Evolutionary conservation across 1,284 basidiomycete species (phyloP).

Genomic region (Thecaphora thlaspeos): DNA sequence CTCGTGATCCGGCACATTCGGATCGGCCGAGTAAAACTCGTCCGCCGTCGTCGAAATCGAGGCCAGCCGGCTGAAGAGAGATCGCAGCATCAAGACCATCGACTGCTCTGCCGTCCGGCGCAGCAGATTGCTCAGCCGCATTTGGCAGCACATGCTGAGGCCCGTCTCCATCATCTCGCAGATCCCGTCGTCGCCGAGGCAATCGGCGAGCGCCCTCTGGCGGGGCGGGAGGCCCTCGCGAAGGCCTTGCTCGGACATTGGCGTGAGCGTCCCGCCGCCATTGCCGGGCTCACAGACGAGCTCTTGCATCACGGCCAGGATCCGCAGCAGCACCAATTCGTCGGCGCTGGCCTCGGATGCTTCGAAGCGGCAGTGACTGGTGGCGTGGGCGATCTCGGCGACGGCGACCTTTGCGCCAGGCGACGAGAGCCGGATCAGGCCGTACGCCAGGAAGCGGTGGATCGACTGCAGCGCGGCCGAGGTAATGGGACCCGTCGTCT

Average conservation of each 20-base stretch:
- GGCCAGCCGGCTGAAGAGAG: conserved; percentile 75
- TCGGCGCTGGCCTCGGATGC: conserved; percentile 80
- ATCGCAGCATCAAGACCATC: conserved; percentile 82
- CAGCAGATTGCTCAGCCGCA: conserved; percentile 84
- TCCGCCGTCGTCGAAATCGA: conserved; percentile 59
- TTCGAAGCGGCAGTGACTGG: conserved; percentile 96
- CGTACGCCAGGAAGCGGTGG: conserved; percentile 79
- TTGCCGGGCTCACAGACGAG: conserved; percentile 65
- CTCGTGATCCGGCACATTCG: conserved; percentile 34
- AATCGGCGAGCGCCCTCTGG: conserved; percentile 35
- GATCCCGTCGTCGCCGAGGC: conserved; percentile 77
- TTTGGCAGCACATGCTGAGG: conserved; percentile 93
- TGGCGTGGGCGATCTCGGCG: conserved; percentile 79
- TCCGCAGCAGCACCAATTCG: conserved; percentile 88
- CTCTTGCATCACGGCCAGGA: conserved; percentile 85
- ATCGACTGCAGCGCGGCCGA: conserved; percentile 81
- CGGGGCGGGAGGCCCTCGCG: conserved; percentile 1
- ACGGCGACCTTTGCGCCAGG: conserved; percentile 63
- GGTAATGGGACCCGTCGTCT: conserved; percentile 91
- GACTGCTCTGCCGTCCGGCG: conserved; percentile 90
- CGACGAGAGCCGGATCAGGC: conserved; percentile 66
- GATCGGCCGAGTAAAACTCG: conserved; percentile 38
- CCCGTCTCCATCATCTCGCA: conserved; percentile 99
- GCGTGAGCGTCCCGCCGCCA: neutral
- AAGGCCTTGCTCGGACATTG: neutral